A percentile compares a stretch with the other conserved stretches of the same genome.
Conservation (phyloP, 768 basidiomycete species). For the Nidularia sp. region DNA sequence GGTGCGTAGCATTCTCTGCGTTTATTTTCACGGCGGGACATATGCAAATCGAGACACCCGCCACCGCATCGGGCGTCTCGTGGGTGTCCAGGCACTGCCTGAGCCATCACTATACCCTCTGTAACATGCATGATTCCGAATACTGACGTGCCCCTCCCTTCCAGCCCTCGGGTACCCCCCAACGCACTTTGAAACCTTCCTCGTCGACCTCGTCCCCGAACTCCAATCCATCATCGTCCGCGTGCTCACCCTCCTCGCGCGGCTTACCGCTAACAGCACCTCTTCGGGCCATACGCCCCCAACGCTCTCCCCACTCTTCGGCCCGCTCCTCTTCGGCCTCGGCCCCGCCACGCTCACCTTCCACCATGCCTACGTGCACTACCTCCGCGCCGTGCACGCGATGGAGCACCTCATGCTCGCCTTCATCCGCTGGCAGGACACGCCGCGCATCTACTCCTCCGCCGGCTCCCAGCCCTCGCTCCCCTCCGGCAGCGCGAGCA, state of each 20-base stretch:
- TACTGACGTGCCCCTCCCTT: slow-evolving; percentile 6
- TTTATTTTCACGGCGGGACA: background rate
- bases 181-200: slow-evolving; percentile 67
- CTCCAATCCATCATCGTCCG: slow-evolving; percentile 61
- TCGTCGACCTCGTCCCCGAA: slow-evolving; percentile 47
- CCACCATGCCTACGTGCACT: slow-evolving; percentile 51
- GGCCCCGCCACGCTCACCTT: slow-evolving; percentile 44
- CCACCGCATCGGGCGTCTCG: too few species aligned
- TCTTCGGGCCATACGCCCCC: slow-evolving; percentile 89
- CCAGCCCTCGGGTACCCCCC: slow-evolving; percentile 65
- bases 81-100: too few species aligned
- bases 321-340: slow-evolving; percentile 85
- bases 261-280: slow-evolving; percentile 79
- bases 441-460: slow-evolving; percentile 31
- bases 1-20: slow-evolving; percentile 41
- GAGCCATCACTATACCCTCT: background rate
- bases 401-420: slow-evolving; percentile 92
- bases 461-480: slow-evolving; percentile 19
- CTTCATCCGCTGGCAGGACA: slow-evolving; percentile 81
- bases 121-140: slow-evolving; percentile 2
- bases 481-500: slow-evolving; percentile 45
- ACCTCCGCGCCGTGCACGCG: slow-evolving; percentile 79
- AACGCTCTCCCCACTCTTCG: slow-evolving; percentile 85
- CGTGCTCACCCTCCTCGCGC: slow-evolving; percentile 75
- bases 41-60: too few species aligned